Percentiles rank a stretch among this genome's conserved stretches.
Evolutionary conservation across 495 filamentous ascomycete genomes (phyloP).

Genomic region (Lasiosphaeria miniovina): DNA sequence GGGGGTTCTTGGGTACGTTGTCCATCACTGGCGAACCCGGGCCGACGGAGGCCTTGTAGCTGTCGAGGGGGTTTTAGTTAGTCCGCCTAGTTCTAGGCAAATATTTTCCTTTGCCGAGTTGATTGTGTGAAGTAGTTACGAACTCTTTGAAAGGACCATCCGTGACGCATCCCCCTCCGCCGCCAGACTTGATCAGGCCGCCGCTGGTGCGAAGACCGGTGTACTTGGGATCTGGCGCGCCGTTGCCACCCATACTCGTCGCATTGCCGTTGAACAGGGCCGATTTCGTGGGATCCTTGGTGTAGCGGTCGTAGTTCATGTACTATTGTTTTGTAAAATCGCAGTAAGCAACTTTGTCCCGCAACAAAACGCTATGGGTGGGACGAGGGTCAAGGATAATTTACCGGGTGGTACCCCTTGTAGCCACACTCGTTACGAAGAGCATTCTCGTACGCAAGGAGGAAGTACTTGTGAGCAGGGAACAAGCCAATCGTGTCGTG

Average conservation of each 20-base stretch:
- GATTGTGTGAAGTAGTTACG: slow-evolving; percentile 4
- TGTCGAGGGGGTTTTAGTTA: background rate
- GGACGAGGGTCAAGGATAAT: background rate
- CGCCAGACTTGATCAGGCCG: slow-evolving; percentile 43
- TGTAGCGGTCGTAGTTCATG: slow-evolving; percentile 45
- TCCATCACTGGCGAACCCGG: slow-evolving; percentile 9
- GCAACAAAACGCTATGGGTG: background rate
- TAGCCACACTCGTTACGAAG: slow-evolving; percentile 70
- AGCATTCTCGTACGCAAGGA: slow-evolving; percentile 62
- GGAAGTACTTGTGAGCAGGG: slow-evolving; percentile 66
- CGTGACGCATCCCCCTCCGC: slow-evolving; percentile 58
- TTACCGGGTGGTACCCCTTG: slow-evolving; percentile 41
- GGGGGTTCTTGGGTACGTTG: slow-evolving; percentile 25
- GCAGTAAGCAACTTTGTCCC: background rate
- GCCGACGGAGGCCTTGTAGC: background rate
- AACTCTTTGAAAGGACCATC: slow-evolving; percentile 53
- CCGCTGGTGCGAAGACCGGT: slow-evolving; percentile 16
- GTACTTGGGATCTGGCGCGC: slow-evolving; percentile 16
- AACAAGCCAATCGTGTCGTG: slow-evolving; percentile 60
- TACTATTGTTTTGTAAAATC: slow-evolving; percentile 21
- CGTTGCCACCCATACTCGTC: slow-evolving; percentile 41
- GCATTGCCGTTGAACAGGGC: slow-evolving; percentile 42
- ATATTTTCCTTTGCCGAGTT: too few species aligned
- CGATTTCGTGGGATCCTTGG: slow-evolving; percentile 35
- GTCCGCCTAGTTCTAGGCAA: too few species aligned